Evolutionary conservation across 345 rosid species (phyloP).

Genomic region (Aquilaria yunnanensis): DNA sequence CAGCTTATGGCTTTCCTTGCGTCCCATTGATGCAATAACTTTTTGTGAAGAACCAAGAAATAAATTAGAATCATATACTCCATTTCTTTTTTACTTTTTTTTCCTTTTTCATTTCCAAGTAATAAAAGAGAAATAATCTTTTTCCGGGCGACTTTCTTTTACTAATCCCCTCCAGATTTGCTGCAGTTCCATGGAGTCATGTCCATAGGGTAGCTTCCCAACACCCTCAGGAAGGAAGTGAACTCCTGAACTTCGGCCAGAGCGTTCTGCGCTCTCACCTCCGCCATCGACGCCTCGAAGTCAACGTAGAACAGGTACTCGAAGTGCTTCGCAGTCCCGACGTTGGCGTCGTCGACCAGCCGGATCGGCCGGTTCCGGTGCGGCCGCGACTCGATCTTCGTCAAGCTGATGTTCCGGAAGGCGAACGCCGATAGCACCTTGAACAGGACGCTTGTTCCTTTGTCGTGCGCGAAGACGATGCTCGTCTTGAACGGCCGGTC

Average conservation of each 20-base stretch:
- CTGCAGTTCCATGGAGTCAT: conserved; percentile 88
- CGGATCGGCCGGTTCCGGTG: conserved; percentile 76
- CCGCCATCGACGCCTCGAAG: conserved; percentile 98
- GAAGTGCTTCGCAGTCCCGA: conserved; percentile 81
- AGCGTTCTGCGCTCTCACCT: conserved; percentile 87
- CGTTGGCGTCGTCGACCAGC: conserved; percentile 64
- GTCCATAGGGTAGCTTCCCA: conserved; percentile 98
- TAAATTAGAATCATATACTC: too few relatives aligned
- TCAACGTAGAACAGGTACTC: conserved; percentile 90
- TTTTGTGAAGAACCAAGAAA: too few relatives aligned
- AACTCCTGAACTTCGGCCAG: conserved; percentile 95
- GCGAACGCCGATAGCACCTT: conserved; percentile 93
- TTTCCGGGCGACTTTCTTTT: not conserved
- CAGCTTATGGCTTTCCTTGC: too few relatives aligned
- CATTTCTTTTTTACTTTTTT: too few relatives aligned
- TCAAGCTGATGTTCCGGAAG: conserved; percentile 78
- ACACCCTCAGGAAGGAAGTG: conserved; percentile 91
- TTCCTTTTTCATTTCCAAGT: too few relatives aligned
- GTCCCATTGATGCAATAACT: too few relatives aligned
- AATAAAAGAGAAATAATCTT: too few relatives aligned
- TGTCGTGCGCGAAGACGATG: conserved; percentile 94
- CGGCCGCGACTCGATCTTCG: conserved; percentile 95
- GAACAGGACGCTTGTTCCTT: conserved; percentile 87
- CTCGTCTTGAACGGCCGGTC: conserved; percentile 97
- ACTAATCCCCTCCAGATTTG: conserved; percentile 40